Evolutionary conservation across 2,329 filamentous ascomycete species (phyloP), one percentile per base, ranked within the genome.

Genomic region (Dissoconium aciculare): DNA sequence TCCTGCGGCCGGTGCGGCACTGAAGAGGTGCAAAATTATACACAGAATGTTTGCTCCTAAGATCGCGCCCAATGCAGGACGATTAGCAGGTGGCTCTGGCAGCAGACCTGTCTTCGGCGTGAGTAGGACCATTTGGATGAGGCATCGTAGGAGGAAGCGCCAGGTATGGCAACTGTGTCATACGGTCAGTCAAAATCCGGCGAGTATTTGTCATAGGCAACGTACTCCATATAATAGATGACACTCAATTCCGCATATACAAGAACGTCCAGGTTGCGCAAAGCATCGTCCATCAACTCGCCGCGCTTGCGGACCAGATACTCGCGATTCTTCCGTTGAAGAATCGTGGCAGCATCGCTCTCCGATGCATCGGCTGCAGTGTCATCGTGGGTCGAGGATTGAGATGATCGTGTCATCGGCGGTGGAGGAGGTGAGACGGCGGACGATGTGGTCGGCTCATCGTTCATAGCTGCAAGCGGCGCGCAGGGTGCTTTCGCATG

Each of bases 141-240:
- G 45, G 32, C 62, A 62, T 31, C 70, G 67, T 17, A 71, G 39
- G 28, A 63, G 48, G 40, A 75, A 67, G 38, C 68, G 61, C 37
- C 69, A 52, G 44, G 72, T 8, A 6, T 15, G n/a, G 6, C 13
- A 13, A 15, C 15, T 8, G 14, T 4, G 12, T n/a, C n/a, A n/a
- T n/a, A n/a, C n/a, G n/a, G n/a, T n/a, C n/a, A n/a, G n/a, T n/a
- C n/a, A n/a, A n/a, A n/a, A n/a, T n/a, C n/a, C n/a, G n/a, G n/a
- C n/a, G n/a, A n/a, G n/a, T n/a, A n/a, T n/a, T n/a, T n/a, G n/a
- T n/a, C n/a, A n/a, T n/a, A n/a, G n/a, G n/a, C n/a, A n/a, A n/a
- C 66, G 45, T 59, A 74, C 69, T 76, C 71, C 53, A 74, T 62
- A 49, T 75, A 70, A 51, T 76, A 76, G 35, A 74, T 52, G 5